phyloP scores from a whole-genome alignment of 164 flowering plant genomes.

The Liriodendron chinense region DNA sequence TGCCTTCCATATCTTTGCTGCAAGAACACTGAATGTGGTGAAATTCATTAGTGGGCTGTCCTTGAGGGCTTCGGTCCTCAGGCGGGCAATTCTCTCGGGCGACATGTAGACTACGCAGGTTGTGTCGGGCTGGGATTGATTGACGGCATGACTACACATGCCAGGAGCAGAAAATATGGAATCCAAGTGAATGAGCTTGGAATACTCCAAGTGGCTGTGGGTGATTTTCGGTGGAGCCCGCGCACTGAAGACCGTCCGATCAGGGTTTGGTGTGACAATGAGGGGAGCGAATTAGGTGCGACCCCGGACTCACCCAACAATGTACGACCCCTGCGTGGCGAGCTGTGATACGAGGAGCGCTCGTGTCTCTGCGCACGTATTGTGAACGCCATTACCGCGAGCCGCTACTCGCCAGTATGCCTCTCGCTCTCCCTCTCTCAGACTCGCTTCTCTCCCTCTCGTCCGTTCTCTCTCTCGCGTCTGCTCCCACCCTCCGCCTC shows the following conservation, averaged over 20 bases:
- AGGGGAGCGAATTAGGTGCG: too few species aligned
- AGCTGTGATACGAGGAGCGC: too few species aligned
- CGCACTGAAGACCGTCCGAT: conserved; percentile 25
- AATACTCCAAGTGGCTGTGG: conserved; percentile 30
- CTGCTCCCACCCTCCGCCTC: too few species aligned
- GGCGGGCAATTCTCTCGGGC: conserved; percentile 12
- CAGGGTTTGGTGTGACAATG: conserved; percentile 18
- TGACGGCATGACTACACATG: not conserved
- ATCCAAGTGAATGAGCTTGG: conserved; percentile 3
- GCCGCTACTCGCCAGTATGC: too few species aligned
- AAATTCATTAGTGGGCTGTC: not conserved
- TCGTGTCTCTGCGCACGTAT: too few species aligned
- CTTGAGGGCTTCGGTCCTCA: conserved; percentile 15
- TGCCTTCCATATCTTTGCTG: conserved; percentile 19
- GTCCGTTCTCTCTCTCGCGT: too few species aligned
- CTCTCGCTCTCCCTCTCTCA: too few species aligned
- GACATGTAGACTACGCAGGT: conserved; percentile 18
- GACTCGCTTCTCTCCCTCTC: too few species aligned
- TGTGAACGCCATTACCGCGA: too few species aligned
- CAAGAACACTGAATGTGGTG: conserved; percentile 14
- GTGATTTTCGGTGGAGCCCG: conserved; percentile 23
- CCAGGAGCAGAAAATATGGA: conserved; percentile 13
- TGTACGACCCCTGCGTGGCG: too few species aligned
- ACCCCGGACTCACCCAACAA: too few species aligned
- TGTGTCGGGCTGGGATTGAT: not conserved